Evolutionary conservation across 2,329 filamentous ascomycete genomes (phyloP).

Genomic region (Dactylellina cionopaga): DNA sequence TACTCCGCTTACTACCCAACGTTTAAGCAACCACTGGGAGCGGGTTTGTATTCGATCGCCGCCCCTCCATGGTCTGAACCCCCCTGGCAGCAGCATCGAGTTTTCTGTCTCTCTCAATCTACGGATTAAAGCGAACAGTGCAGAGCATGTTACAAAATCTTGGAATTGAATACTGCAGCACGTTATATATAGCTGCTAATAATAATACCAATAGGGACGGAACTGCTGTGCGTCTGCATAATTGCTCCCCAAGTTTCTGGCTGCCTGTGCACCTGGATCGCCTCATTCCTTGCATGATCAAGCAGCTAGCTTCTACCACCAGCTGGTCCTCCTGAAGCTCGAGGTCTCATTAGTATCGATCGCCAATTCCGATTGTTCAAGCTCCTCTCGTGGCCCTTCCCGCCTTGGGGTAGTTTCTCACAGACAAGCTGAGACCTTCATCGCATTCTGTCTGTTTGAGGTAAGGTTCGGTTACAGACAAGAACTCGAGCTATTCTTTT

Average conservation of each 20-base stretch:
- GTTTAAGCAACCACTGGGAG: constrained; percentile 18
- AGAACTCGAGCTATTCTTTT: constrained; percentile 21
- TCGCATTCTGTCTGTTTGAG: constrained; percentile 53
- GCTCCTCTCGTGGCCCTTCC: constrained; percentile 39
- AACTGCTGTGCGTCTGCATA: constrained; percentile 14
- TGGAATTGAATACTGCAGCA: constrained; percentile 21
- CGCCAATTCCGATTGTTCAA: constrained; percentile 18
- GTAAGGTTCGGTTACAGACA: constrained; percentile 48
- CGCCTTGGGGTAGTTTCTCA: constrained; percentile 46
- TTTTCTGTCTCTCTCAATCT: constrained; percentile 34
- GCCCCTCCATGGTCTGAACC: constrained; percentile 26
- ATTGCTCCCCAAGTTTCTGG: constrained; percentile 26
- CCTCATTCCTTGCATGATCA: constrained; percentile 47
- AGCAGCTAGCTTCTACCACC: constrained; percentile 8
- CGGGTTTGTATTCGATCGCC: constrained; percentile 44
- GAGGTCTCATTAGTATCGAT: constrained; percentile 20
- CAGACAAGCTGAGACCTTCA: constrained; percentile 48
- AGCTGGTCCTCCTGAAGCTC: constrained; percentile 28
- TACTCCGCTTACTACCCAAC: constrained; percentile 18
- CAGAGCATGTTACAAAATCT: constrained; percentile 44
- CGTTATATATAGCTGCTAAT: constrained; percentile 37
- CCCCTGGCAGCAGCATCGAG: constrained; percentile 47
- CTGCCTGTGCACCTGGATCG: constrained; percentile 46
- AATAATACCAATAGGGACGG: constrained; percentile 30
- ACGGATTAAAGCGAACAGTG: constrained; percentile 39